phyloP scores from a whole-genome alignment of 768 basidiomycete genomes.

The Tulasnella sp. region DNA sequence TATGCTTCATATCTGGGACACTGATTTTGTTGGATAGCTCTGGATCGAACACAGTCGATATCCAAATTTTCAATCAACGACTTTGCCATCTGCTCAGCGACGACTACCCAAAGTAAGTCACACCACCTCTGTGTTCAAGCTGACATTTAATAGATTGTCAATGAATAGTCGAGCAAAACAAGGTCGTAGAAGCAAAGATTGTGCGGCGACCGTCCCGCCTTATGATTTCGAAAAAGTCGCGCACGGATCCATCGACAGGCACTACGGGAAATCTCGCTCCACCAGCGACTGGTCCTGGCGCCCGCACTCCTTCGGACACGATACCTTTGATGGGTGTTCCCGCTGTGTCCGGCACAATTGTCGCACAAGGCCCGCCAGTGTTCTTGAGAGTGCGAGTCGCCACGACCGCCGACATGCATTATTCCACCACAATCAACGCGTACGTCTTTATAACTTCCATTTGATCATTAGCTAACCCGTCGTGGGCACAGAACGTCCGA shows the following conservation, averaged over 20 bases:
- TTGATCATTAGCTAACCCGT: neutral
- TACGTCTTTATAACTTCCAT: conserved; percentile 32
- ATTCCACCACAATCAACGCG: conserved; percentile 86
- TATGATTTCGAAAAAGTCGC: conserved; percentile 41
- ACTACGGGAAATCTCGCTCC: conserved; percentile 24
- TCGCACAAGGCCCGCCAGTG: conserved; percentile 67
- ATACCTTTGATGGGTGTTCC: neutral
- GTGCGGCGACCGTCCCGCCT: conserved; percentile 68
- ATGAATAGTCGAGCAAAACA: conserved; percentile 56
- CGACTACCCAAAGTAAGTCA: conserved; percentile 46
- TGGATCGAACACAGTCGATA: conserved; percentile 75
- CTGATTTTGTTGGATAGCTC: conserved; percentile 40
- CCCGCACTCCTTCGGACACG: conserved; percentile 2
- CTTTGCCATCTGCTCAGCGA: conserved; percentile 61
- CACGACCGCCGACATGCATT: conserved; percentile 63
- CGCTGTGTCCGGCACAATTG: conserved; percentile 40
- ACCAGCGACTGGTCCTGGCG: neutral
- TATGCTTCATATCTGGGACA: neutral
- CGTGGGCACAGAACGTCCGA: conserved; percentile 50
- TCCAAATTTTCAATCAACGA: conserved; percentile 82
- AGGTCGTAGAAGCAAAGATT: conserved; percentile 64
- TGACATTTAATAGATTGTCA: neutral
- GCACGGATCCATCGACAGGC: conserved; percentile 33
- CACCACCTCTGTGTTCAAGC: neutral
- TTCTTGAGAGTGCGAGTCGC: conserved; percentile 74